Percentiles rank a stretch among this genome's conserved stretches.
Conservation (phyloP, 148 eudicot genomes). For the Rheum nobile region DNA sequence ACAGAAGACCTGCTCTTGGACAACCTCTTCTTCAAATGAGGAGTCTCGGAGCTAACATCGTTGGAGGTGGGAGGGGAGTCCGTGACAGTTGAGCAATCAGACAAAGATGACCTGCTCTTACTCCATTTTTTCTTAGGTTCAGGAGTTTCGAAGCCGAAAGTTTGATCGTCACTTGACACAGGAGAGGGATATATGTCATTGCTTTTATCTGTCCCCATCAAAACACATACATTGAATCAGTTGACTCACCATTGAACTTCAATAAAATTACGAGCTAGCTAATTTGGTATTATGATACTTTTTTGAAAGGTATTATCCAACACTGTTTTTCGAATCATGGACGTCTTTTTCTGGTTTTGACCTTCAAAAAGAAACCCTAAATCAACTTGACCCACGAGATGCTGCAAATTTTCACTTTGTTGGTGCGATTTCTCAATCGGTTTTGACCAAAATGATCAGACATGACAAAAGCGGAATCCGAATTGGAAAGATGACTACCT, state of each 20-base stretch:
- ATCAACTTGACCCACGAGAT: background rate
- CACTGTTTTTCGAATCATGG: background rate
- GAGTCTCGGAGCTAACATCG: slow-evolving; percentile 18
- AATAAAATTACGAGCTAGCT: background rate
- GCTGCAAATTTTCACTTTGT: background rate
- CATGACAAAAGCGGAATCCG: background rate
- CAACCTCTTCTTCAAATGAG: slow-evolving; percentile 29
- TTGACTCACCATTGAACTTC: background rate
- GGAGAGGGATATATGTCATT: slow-evolving; percentile 25
- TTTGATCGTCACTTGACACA: slow-evolving; percentile 26
- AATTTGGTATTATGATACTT: background rate
- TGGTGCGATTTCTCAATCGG: background rate
- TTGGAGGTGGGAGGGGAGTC: slow-evolving; percentile 15
- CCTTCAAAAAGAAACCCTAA: background rate
- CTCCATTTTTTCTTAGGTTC: slow-evolving; percentile 30
- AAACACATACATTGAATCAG: background rate
- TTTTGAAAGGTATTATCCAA: background rate
- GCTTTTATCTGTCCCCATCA: slow-evolving; percentile 29
- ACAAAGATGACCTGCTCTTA: slow-evolving; percentile 21
- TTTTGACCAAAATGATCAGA: background rate
- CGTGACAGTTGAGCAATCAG: slow-evolving; percentile 15
- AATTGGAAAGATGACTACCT: background rate
- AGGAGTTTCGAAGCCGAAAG: slow-evolving; percentile 28
- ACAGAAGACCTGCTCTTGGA: slow-evolving; percentile 29
- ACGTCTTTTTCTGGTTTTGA: background rate